Conservation (phyloP, 2,329 filamentous ascomycete genomes). For the Ophiostoma sp. region DNA sequence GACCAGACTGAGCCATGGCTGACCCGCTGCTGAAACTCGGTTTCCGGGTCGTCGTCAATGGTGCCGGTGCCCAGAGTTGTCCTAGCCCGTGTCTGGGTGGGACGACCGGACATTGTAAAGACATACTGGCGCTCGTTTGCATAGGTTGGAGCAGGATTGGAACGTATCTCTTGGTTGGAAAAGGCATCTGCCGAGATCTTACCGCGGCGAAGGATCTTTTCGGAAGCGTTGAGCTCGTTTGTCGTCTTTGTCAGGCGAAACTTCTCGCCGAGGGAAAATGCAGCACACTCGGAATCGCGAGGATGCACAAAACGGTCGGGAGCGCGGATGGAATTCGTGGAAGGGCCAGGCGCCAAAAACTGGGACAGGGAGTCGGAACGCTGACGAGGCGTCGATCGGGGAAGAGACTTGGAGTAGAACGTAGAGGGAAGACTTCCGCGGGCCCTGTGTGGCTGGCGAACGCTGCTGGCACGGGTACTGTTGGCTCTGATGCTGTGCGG, state of each 20-base stretch:
- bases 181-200: constrained; percentile 47
- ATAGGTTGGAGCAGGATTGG: constrained; percentile 32
- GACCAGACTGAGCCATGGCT: constrained; percentile 75
- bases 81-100: constrained; percentile 32
- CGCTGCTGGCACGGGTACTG: constrained; percentile 2
- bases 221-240: constrained; percentile 45
- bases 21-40: not conserved
- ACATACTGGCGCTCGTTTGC: constrained; percentile 32
- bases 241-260: constrained; percentile 49
- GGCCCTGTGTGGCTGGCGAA: not conserved
- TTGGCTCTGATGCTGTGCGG: not conserved
- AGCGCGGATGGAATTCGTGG: constrained; percentile 30
- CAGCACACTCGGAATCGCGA: constrained; percentile 35
- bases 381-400: constrained; percentile 23
- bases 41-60: constrained; percentile 18
- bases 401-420: constrained; percentile 26
- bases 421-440: constrained; percentile 22
- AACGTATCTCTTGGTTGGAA: constrained; percentile 38
- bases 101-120: constrained; percentile 36
- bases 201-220: constrained; percentile 48
- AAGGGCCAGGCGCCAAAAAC: not conserved
- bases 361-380: constrained; percentile 33
- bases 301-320: constrained; percentile 55
- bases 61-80: constrained; percentile 34
- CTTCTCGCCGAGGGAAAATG: constrained; percentile 43